Percentiles rank a stretch among this genome's conserved stretches.
Conservation (phyloP, 305 asterid genomes). For the Fraxinus platypoda region DNA sequence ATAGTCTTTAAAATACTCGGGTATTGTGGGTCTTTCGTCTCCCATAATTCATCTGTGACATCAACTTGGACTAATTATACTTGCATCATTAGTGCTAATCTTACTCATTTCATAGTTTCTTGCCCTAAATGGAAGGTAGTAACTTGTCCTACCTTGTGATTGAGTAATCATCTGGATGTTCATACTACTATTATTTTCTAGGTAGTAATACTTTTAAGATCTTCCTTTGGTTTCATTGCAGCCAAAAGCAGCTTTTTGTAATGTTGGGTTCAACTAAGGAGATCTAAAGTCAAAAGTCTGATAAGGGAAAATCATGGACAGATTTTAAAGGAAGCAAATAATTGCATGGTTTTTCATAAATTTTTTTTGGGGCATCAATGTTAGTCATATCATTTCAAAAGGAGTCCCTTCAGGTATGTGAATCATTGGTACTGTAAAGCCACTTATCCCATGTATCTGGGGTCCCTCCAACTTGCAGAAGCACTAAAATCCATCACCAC, state of each 20-base stretch:
- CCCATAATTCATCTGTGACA: not conserved
- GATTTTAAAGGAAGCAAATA: not conserved
- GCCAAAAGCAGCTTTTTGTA: not conserved
- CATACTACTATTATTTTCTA: not conserved
- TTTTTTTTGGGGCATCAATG: constrained; percentile 10
- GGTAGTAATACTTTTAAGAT: not conserved
- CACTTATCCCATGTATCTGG: constrained; percentile 20
- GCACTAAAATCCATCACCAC: constrained; percentile 28
- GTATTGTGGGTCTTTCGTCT: not conserved
- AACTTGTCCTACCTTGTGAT: not conserved
- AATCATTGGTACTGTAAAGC: constrained; percentile 22
- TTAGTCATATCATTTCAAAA: constrained; percentile 19
- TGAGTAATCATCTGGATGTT: not conserved
- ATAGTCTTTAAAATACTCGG: not conserved
- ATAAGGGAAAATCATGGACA: not conserved
- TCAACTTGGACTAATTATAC: not conserved
- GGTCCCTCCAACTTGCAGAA: constrained; percentile 45
- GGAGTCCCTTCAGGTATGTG: constrained; percentile 24
- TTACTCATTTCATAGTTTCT: not conserved
- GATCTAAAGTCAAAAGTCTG: not conserved
- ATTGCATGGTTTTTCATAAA: not conserved
- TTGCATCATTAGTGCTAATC: not conserved
- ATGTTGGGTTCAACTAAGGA: not conserved
- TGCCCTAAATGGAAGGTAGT: not conserved
- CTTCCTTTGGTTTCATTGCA: constrained; percentile 2